Conservation (phyloP, 305 asterid species). For the Ajuga reptans region DNA sequence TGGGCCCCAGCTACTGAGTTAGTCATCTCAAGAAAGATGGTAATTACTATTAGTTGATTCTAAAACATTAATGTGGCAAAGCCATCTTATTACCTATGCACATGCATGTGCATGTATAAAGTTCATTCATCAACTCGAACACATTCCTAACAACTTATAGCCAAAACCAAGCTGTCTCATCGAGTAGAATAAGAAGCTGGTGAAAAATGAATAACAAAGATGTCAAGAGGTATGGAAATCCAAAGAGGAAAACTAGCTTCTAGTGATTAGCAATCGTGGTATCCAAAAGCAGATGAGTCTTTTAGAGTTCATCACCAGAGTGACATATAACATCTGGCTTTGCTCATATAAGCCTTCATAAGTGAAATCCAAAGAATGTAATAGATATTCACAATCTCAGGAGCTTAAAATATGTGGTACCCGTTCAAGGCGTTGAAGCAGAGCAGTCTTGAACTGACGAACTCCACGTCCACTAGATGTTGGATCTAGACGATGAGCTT, state of each 20-base stretch:
- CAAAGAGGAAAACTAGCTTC: background rate
- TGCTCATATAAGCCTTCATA: background rate
- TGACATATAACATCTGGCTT: background rate
- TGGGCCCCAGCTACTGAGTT: background rate
- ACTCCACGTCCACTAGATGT: slow-evolving; percentile 98
- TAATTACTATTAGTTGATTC: background rate
- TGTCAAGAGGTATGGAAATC: background rate
- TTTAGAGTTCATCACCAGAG: background rate
- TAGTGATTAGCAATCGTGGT: background rate
- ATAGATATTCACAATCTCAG: background rate
- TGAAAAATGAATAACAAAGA: background rate
- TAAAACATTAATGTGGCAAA: background rate
- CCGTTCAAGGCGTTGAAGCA: slow-evolving; percentile 92
- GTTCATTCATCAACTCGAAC: background rate
- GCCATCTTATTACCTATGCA: background rate
- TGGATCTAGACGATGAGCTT: slow-evolving; percentile 93
- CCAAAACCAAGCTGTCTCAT: background rate
- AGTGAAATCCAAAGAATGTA: slow-evolving; percentile 10
- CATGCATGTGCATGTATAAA: background rate
- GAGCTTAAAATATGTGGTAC: slow-evolving; percentile 30
- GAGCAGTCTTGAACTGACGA: slow-evolving; percentile 96
- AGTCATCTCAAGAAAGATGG: background rate
- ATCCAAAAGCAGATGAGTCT: background rate
- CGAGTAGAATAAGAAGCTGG: background rate
- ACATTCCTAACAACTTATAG: background rate